Evolutionary conservation across 306 rosid genomes (phyloP).

Genomic region (Bauhinia variegata): DNA sequence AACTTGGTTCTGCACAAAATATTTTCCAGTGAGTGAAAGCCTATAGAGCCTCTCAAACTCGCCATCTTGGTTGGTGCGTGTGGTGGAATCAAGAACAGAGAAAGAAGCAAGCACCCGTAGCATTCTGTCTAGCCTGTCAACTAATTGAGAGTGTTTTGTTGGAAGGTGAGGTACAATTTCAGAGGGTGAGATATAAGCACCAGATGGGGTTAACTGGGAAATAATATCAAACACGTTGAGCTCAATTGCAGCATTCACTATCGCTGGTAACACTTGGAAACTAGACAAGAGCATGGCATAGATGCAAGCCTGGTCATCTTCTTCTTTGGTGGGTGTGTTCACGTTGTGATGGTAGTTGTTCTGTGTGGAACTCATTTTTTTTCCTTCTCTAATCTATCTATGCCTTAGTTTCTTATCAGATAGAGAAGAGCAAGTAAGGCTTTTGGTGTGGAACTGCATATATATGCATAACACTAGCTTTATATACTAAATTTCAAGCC

Average conservation of each 20-base stretch:
- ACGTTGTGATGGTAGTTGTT: neutral
- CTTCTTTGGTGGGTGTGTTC: slow-evolving; percentile 19
- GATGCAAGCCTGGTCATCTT: slow-evolving; percentile 34
- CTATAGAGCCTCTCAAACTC: slow-evolving; percentile 29
- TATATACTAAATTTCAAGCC: too few relatives aligned
- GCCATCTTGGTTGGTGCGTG: neutral
- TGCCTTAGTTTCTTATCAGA: too few relatives aligned
- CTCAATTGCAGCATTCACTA: slow-evolving; percentile 31
- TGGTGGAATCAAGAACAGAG: slow-evolving; percentile 19
- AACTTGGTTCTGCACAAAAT: slow-evolving; percentile 9
- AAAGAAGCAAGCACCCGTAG: slow-evolving; percentile 23
- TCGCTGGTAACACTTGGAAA: slow-evolving; percentile 12
- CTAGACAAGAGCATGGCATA: slow-evolving; percentile 26
- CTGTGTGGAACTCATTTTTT: neutral
- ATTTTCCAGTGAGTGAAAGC: slow-evolving; percentile 24
- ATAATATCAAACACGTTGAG: slow-evolving; percentile 32
- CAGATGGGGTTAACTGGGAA: neutral
- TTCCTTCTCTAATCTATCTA: neutral
- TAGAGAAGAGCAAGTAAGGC: too few relatives aligned
- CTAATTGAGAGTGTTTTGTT: neutral
- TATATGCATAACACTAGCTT: too few relatives aligned
- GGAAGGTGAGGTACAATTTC: slow-evolving; percentile 32
- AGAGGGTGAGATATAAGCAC: neutral
- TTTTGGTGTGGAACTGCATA: too few relatives aligned
- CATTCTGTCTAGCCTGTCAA: slow-evolving; percentile 24